Base-by-base conservation (phyloP, 805 yeast genomes). In the Ogataea degrootiae region DNA sequence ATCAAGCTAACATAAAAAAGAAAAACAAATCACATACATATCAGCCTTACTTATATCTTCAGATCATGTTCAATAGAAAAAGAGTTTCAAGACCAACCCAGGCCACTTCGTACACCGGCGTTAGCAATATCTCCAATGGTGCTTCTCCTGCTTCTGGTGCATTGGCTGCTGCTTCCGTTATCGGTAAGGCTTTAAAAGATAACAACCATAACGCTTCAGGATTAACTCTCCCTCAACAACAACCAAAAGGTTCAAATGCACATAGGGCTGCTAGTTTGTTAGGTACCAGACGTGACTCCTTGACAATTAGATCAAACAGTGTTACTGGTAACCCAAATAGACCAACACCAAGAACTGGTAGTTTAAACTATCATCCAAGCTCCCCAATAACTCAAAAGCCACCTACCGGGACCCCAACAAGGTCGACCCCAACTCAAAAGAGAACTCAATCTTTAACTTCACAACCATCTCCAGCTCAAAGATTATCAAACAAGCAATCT, bases 111-210 rank as follows among this genome's bases (percentile, higher is more conserved):
- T 54, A 58, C 41, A 52, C 58, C 16, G 56, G 58, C 11, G 60
- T 54, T 44, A 46, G 53, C 39, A 37, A 44, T 22, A 52, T 46
- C 29, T 39, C 58, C 9, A 41, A 41, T n/a, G 49, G 56, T 29
- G 35, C 59, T 9, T 52, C 60, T 2, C 68, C 74, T 9, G 67
- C 70, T 48, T 67, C 79, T 3, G 76, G 76, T 42, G 87, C 87
- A 1, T 54, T 81, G 23, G 87, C 85, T 6, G 87, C 87, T 23
- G 86, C 86, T 3, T 65, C 77, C 7, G 79, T 79, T 4, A 73
- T 77, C 49, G 82, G 82, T 2, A 65, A 66, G 44, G 79, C 81
- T 0, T 49, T 76, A 44, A 70, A 67, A 53, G 66, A 73, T 50
- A 64, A 62, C 41, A 58, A 60, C 46, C 58, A 64, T 43, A 53